phyloP scores from a whole-genome alignment of 2,329 filamentous ascomycete genomes.

The Venturiaceae sp. region DNA sequence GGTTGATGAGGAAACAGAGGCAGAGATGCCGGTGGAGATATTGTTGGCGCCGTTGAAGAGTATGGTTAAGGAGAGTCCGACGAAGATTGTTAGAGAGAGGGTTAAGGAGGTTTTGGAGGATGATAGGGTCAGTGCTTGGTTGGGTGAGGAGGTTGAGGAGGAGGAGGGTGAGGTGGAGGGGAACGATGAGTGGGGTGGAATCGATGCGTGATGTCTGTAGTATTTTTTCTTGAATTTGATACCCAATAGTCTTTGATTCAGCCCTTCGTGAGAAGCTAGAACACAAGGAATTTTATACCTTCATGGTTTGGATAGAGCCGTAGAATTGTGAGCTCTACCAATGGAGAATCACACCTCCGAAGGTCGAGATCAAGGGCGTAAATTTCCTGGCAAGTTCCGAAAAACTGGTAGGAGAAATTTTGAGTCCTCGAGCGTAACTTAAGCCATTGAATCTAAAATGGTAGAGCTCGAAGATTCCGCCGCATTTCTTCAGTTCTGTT shows the following conservation, averaged over 20 bases:
- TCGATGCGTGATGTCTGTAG: slow-evolving; percentile 47
- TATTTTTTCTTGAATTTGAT: neutral
- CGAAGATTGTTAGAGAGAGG: slow-evolving; percentile 62
- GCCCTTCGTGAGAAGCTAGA: neutral
- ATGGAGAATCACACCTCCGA: too few relatives aligned
- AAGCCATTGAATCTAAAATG: too few relatives aligned
- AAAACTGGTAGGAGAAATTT: too few relatives aligned
- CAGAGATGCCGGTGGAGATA: slow-evolving; percentile 29
- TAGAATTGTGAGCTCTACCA: too few relatives aligned
- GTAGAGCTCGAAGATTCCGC: too few relatives aligned
- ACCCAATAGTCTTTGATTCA: neutral
- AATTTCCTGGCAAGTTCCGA: too few relatives aligned
- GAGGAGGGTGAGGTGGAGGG: slow-evolving; percentile 24
- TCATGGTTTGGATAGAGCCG: too few relatives aligned
- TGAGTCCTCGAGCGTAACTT: too few relatives aligned
- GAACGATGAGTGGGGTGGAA: slow-evolving; percentile 47
- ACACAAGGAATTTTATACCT: too few relatives aligned
- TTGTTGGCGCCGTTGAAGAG: slow-evolving; percentile 47
- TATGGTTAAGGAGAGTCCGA: slow-evolving; percentile 47
- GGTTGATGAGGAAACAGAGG: slow-evolving; percentile 40
- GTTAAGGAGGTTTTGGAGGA: slow-evolving; percentile 64
- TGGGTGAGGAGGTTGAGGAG: slow-evolving; percentile 20
- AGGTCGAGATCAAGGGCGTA: too few relatives aligned
- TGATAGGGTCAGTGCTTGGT: slow-evolving; percentile 60
- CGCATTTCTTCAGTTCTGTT: too few relatives aligned